These are phyloP conservation scores for Nitzschia palea DNA, from an alignment of 108 stramenopile genomes.

Conservation along the genomic window DNA sequence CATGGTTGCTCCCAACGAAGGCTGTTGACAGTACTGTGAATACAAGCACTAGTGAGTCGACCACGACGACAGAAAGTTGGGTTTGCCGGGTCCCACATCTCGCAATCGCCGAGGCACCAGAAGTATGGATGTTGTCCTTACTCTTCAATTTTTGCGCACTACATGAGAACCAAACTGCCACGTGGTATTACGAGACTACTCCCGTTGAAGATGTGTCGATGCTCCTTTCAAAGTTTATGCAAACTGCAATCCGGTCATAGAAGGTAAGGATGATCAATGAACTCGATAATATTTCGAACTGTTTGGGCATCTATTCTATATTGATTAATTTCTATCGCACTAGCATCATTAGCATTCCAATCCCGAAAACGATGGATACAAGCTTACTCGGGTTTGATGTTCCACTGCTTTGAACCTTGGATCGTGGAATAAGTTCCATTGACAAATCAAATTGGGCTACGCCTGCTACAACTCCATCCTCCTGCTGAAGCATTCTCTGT, in stretches of 20 bases:
- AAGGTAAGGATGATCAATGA: not conserved
- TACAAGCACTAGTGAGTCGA: not conserved
- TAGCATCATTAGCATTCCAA: not conserved
- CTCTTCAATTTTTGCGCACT: constrained; percentile 28
- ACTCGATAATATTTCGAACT: not conserved
- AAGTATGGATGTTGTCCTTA: constrained; percentile 34
- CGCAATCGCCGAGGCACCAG: not conserved
- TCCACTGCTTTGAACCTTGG: not conserved
- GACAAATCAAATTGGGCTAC: not conserved
- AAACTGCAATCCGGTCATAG: constrained; percentile 2
- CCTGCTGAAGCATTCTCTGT: not conserved
- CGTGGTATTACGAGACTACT: constrained; percentile 29
- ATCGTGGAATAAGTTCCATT: constrained; percentile 6
- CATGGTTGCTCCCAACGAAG: constrained; percentile 24
- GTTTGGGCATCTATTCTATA: not conserved
- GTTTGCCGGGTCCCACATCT: not conserved
- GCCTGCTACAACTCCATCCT: not conserved
- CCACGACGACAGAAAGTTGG: not conserved
- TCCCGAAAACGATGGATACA: not conserved
- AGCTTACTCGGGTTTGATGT: no score
- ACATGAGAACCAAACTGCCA: not conserved
- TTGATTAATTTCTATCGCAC: not conserved
- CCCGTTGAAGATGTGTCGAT: not conserved
- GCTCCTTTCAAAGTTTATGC: not conserved
- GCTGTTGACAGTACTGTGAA: not conserved